These are phyloP conservation scores for Trichoderma semiorbis DNA, from an alignment of 2,329 filamentous ascomycete species.

Conservation along the genomic window DNA sequence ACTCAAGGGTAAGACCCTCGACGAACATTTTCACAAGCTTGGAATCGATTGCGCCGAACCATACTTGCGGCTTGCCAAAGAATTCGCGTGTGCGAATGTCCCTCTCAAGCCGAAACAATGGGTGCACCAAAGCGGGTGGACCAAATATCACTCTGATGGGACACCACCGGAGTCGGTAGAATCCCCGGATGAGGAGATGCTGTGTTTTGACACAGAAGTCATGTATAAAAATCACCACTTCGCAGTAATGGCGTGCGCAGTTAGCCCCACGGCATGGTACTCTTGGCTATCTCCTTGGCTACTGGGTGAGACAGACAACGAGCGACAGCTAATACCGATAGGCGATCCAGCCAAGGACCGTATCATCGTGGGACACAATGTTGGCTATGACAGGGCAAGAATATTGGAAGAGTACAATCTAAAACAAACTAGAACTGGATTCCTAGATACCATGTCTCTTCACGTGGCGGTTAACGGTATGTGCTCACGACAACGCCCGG, in stretches of 20 bases:
- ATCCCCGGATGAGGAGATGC: constrained; percentile 72
- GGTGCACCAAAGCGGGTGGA: constrained; percentile 83
- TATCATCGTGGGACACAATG: constrained; percentile 88
- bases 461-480: constrained; percentile 98
- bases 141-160: constrained; percentile 79
- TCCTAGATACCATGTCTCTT: constrained; percentile 95
- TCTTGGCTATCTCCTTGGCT: constrained; percentile 97
- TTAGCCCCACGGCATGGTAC: constrained; percentile 89
- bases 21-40: constrained; percentile 90
- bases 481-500: constrained; percentile 94
- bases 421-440: constrained; percentile 77
- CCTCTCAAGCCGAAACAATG: constrained; percentile 65
- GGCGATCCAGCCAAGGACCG: constrained; percentile 71
- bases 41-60: constrained; percentile 85
- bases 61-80: constrained; percentile 70
- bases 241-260: constrained; percentile 95
- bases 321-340: constrained; percentile 80
- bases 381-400: constrained; percentile 89
- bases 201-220: constrained; percentile 95
- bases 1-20: constrained; percentile 75
- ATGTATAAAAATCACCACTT: constrained; percentile 92
- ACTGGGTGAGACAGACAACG: constrained; percentile 71
- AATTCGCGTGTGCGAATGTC: constrained; percentile 63
- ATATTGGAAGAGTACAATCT: constrained; percentile 86
- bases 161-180: constrained; percentile 63